Evolutionary conservation across 495 filamentous ascomycete genomes (phyloP).

Genomic region (Aspergillus ellipticus): DNA sequence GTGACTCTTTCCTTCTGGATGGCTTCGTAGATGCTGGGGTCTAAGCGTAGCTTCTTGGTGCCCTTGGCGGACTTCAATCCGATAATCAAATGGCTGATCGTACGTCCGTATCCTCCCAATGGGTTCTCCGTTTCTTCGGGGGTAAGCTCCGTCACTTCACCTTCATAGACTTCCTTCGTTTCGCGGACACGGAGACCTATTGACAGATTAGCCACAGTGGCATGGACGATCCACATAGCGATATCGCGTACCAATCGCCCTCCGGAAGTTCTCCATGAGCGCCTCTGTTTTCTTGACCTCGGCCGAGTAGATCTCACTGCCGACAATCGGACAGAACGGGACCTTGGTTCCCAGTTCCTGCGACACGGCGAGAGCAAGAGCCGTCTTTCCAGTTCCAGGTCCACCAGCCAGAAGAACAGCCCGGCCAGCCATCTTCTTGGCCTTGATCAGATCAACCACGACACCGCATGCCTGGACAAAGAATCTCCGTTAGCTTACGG

Average conservation of each 20-base stretch:
- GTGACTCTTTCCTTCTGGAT: slow-evolving; percentile 97
- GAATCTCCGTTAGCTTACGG: slow-evolving; percentile 9
- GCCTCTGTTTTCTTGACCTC: slow-evolving; percentile 99
- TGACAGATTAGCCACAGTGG: neutral
- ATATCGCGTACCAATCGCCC: slow-evolving; percentile 71
- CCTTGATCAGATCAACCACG: slow-evolving; percentile 88
- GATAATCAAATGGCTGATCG: slow-evolving; percentile 85
- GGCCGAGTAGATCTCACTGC: slow-evolving; percentile 92
- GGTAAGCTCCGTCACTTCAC: slow-evolving; percentile 92
- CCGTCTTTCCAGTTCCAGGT: slow-evolving; percentile 95
- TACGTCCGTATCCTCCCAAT: slow-evolving; percentile 91
- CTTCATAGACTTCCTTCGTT: slow-evolving; percentile 97
- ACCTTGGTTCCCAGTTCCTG: slow-evolving; percentile 97
- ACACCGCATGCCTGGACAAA: slow-evolving; percentile 75
- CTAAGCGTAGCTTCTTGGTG: slow-evolving; percentile 92
- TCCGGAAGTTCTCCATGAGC: slow-evolving; percentile 96
- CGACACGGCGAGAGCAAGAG: slow-evolving; percentile 86
- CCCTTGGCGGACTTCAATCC: slow-evolving; percentile 87
- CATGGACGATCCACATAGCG: neutral
- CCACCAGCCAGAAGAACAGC: slow-evolving; percentile 89
- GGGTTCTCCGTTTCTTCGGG: slow-evolving; percentile 98
- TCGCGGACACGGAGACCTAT: slow-evolving; percentile 83
- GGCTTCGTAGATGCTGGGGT: slow-evolving; percentile 97
- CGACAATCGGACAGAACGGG: slow-evolving; percentile 94
- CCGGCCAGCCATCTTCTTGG: slow-evolving; percentile 94